Evolutionary conservation across 108 stramenopile species (phyloP).

Genomic region (Skeletonema marinoi): DNA sequence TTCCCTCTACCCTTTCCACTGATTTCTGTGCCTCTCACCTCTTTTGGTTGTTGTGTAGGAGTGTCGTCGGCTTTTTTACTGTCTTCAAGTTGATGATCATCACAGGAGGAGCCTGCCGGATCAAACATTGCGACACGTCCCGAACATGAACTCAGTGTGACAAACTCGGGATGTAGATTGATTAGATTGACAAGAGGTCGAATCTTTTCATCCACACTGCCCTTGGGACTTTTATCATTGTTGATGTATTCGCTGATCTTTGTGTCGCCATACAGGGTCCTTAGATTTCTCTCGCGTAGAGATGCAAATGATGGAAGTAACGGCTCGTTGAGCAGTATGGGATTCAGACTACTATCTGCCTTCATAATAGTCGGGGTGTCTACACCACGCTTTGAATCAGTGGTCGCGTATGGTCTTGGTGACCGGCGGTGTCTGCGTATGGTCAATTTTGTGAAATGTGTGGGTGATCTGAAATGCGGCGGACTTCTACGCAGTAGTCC

Average conservation of each 20-base stretch:
- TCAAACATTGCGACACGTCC: slow-evolving; percentile 86
- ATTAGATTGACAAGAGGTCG: slow-evolving; percentile 71
- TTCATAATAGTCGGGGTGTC: no score
- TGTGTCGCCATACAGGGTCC: slow-evolving; percentile 27
- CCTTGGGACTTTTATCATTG: slow-evolving; percentile 82
- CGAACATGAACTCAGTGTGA: slow-evolving; percentile 82
- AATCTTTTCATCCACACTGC: slow-evolving; percentile 82
- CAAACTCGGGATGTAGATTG: slow-evolving; percentile 75
- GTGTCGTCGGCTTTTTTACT: not conserved
- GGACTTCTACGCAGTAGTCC: no score
- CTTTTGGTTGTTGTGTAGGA: not conserved
- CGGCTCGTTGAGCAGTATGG: not conserved
- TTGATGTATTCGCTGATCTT: not conserved
- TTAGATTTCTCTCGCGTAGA: slow-evolving; percentile 33
- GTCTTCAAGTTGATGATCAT: not conserved
- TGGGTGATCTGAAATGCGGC: no score
- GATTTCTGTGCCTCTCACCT: slow-evolving; percentile 9
- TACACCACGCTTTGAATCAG: no score
- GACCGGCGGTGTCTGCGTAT: no score
- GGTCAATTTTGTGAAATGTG: no score
- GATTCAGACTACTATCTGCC: not conserved
- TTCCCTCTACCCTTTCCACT: slow-evolving; percentile 79
- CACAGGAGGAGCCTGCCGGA: slow-evolving; percentile 24
- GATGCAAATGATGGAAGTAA: slow-evolving; percentile 34
- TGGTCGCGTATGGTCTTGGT: no score